Evolutionary conservation across 2,329 filamentous ascomycete genomes (phyloP), one percentile per base, ranked within the genome.

Genomic region (Trichoderma gracile): DNA sequence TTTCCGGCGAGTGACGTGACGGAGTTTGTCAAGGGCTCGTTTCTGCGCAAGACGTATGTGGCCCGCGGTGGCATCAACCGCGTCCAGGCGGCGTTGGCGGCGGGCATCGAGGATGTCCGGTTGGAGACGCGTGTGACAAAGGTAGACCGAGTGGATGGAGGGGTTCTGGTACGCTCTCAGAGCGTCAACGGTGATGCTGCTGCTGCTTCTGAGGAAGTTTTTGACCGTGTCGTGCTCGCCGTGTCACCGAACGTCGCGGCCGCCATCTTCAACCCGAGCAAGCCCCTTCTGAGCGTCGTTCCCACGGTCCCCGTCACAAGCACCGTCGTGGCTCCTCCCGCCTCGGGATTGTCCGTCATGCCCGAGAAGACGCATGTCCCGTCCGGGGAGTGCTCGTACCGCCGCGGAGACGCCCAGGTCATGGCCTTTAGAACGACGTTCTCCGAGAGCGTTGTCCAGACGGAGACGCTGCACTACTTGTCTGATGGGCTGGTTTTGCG

Each of bases 1-100:
- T 86, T 84, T 27, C 84, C 84, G 0, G 84, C 84, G 1, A 78
- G 76, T 50, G 84, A 86, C 61, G 64, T 86, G 5, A 76, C 81
- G 23, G 78, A 77, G 14, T 86, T 86, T 70, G 82, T 83, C 69
- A 77, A 75, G 49, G 56, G 56, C 7, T 50, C 45, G 3, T 72
- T 72, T 17, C 80, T 81, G 1, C 75, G 81, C n/a, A 77, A 80
- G 27, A 83, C 85, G 66, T 85, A 81, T 60, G 79, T 80, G 3
- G 81, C 84, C 12, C 77, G 76, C 0, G 79, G 78, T 1, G 83
- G 84, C 3, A 81, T 86, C 0, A 73, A 77, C 7, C 74, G 78
- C 43, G 82, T 85, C 0, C 81, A 86, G 70, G 69, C 73, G n/a
- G 78, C 71, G 21, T 75, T 86, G 15, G 71, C 74, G 0, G 47